Conservation (phyloP, 768 basidiomycete species). For the Psilocybe sp. region DNA sequence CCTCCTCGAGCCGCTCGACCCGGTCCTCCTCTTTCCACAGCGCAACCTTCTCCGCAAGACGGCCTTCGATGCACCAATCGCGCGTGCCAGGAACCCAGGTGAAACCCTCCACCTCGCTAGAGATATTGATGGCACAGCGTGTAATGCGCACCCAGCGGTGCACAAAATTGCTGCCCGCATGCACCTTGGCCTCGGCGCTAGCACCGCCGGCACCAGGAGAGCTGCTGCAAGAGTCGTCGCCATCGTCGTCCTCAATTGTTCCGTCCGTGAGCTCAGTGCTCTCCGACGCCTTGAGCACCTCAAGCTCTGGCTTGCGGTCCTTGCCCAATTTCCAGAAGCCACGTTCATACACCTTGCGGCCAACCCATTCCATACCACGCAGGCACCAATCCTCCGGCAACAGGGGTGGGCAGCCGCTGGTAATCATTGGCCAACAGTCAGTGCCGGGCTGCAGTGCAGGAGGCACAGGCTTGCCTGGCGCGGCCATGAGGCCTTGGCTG, state of each 20-base stretch:
- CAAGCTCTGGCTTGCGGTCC: slow-evolving; percentile 67
- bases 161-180: slow-evolving; percentile 35
- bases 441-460: slow-evolving; percentile 21
- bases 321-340: slow-evolving; percentile 91
- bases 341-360: slow-evolving; percentile 84
- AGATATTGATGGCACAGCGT: slow-evolving; percentile 67
- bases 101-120: slow-evolving; percentile 74
- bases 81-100: slow-evolving; percentile 57
- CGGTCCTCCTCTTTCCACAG: slow-evolving; percentile 71
- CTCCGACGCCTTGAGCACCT: slow-evolving; percentile 69
- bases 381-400: slow-evolving; percentile 94
- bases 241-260: slow-evolving; percentile 76
- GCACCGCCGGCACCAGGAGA: no score
- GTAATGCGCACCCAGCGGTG: slow-evolving; percentile 75
- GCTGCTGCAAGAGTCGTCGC: slow-evolving; percentile 32
- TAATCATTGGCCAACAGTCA: slow-evolving; percentile 66
- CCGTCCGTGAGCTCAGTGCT: slow-evolving; percentile 64
- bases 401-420: slow-evolving; percentile 64
- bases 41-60: slow-evolving; percentile 64
- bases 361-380: slow-evolving; percentile 96
- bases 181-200: slow-evolving; percentile 7
- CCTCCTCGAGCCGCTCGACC: slow-evolving; percentile 66
- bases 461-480: slow-evolving; percentile 5
- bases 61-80: slow-evolving; percentile 63
- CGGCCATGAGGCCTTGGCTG: slow-evolving; percentile 37